Evolutionary conservation across 179 eudicot genomes (phyloP), one percentile per base, ranked within the genome.

Genomic region (Dionaea muscipula): DNA sequence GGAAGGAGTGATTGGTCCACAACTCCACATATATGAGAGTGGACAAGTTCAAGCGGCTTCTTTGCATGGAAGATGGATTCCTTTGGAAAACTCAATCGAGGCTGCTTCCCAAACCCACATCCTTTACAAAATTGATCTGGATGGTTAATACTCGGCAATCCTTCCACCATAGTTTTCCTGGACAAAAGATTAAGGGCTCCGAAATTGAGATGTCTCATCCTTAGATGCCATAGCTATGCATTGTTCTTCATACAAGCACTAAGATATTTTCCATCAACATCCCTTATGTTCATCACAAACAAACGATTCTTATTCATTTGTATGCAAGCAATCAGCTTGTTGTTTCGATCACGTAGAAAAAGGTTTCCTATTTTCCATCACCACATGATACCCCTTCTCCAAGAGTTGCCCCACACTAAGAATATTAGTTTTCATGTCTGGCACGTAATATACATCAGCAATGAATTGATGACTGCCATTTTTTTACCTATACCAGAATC

Each of bases 81-180:
- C 10, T 31, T 31, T 31, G 46, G 19, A 40, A 56, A 4, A 35
- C 20, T 39, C 31, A 31, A 26, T 45, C 44, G 17, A 18, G 25
- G 37, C 17, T 61, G n/a, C 66, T 45, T 55, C 17, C 36, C n/a
- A 31, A 11, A 14, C 16, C 17, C 57, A 12, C 39, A 47, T 39
- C 20, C 45, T 45, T 45, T 0, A 45, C 49, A 45, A 3, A 45
- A 18, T 7, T 45, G 7, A 17, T 18, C 2, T n/a, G 2, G 49
- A 18, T n/a, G 1, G 17, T 45, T 13, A n/a, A 45, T 18, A 18
- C 7, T 3, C 13, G 22, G 49, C 12, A 45, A 13, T 3, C 49
- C 49, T 0, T 0, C 2, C 49, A 45, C 4, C 22, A 45, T 18
- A 10, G 16, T 18, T n/a, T 20, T 45, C 7, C 12, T 17, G 16